phyloP scores from a whole-genome alignment of 2,329 filamentous ascomycete species.

The Cercospora sp. region DNA sequence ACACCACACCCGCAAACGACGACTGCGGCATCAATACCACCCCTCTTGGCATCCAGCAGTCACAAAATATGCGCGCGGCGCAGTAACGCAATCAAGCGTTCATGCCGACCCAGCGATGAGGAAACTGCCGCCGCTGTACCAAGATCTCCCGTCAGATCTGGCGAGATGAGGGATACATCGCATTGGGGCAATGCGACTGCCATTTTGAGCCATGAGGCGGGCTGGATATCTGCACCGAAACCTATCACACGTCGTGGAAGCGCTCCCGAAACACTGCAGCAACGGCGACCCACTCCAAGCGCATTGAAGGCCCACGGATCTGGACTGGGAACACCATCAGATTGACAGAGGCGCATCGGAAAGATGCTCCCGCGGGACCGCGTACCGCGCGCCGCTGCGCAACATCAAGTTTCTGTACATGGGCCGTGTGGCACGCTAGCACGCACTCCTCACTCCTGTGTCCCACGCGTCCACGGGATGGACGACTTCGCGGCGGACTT shows the following conservation, averaged over 20 bases:
- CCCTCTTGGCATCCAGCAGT: neutral
- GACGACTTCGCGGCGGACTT: constrained; percentile 11
- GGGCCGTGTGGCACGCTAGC: constrained; percentile 8
- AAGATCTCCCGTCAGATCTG: neutral
- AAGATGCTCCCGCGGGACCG: constrained; percentile 12
- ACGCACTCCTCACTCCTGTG: neutral
- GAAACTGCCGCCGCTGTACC: neutral
- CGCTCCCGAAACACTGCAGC: constrained; percentile 5
- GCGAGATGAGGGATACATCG: neutral
- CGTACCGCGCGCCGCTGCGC: constrained; percentile 16
- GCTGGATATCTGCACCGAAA: neutral
- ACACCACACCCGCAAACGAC: neutral
- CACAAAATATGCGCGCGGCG: neutral
- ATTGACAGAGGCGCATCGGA: constrained; percentile 16
- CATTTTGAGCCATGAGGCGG: constrained; percentile 5
- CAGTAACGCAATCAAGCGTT: neutral
- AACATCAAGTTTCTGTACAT: constrained; percentile 8
- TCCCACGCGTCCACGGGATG: neutral
- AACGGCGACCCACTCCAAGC: neutral
- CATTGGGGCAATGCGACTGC: constrained; percentile 8
- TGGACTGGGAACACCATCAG: constrained; percentile 9
- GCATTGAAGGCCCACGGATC: constrained; percentile 10
- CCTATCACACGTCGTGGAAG: constrained; percentile 6
- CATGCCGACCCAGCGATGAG: neutral
- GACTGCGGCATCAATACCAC: neutral